A percentile compares a stretch with the other conserved stretches of the same genome.
These are phyloP conservation scores for Hypoxylon sp. DNA, from an alignment of 2,329 filamentous ascomycete species.

Conservation along the genomic window DNA sequence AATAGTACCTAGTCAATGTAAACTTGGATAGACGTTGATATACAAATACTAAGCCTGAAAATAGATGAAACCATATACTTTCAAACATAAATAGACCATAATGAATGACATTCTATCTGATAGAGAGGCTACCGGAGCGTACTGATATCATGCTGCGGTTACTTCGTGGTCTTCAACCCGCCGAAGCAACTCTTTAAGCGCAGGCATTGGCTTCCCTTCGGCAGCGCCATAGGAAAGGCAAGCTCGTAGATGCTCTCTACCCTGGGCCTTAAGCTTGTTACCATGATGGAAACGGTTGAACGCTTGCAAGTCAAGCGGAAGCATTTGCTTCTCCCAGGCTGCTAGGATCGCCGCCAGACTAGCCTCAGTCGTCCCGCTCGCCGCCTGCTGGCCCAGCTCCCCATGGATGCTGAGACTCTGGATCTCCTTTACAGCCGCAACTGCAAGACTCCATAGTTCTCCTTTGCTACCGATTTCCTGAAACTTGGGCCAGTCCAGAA, in stretches of 20 bases:
- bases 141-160: background rate
- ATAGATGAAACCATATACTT: no score
- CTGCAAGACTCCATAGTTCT: conserved; percentile 21
- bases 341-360: conserved; percentile 14
- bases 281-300: conserved; percentile 41
- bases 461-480: conserved; percentile 16
- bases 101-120: background rate
- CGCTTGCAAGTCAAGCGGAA: conserved; percentile 32
- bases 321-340: conserved; percentile 29
- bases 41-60: no score
- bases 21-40: background rate
- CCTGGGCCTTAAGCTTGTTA: conserved; percentile 29
- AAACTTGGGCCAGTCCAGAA: conserved; percentile 30
- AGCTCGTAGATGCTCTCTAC: conserved; percentile 15
- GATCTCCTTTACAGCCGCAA: conserved; percentile 29
- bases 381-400: conserved; percentile 21
- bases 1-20: background rate
- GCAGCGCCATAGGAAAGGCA: conserved; percentile 23
- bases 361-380: conserved; percentile 6
- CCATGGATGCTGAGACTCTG: conserved; percentile 25
- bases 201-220: conserved; percentile 32
- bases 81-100: background rate
- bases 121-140: background rate
- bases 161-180: conserved; percentile 15
- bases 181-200: conserved; percentile 31